Base-by-base conservation (phyloP, 495 filamentous ascomycete species). In the Trichocladium uniseriatum region DNA sequence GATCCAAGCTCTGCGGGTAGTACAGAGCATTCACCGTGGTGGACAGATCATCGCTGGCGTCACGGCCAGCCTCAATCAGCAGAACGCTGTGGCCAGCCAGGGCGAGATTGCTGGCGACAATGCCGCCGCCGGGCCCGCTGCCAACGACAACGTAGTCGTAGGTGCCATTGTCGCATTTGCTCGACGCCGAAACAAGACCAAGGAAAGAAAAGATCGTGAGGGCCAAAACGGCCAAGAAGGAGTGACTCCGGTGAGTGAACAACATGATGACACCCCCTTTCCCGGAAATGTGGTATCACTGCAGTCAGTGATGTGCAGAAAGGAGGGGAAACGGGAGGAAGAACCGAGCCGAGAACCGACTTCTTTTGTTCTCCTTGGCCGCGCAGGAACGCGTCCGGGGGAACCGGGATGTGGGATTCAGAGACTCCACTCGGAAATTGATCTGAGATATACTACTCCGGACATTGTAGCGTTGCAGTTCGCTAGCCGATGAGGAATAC, bases 101-200 rank as follows among this genome's bases (percentile, higher is more conserved):
- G 15, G 79, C 80, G 4, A 84, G 76, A 15, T 78, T 74, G 24
- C 73, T 70, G 4, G 80, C 80, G 11, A 85, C 56, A 9, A 78
- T 77, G 11, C 77, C 78, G 14, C 81, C 80, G 16, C 81, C 81
- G 2, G 80, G 75, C n/a, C 80, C 81, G 29, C 72, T 76, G 20
- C 81, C 81, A 0, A 84, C 75, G 18, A 85, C 68, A 48, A 85
- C 70, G 58, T 83, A 83, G 49, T 83, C 81, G 59, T 81, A 82
- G 20, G 28, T 38, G n/a, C 11, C 32, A 20, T 19, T n/a, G n/a
- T n/a, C n/a, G n/a, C n/a, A n/a, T n/a, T 34, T 32, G 28, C 28
- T 19, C 2, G 34, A 27, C 1, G 45, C 24, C 28, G 51, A 35
- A 15, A 29, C 49, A 24, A 13, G 14, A 41, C 28, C 39, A 7